Base-by-base conservation (phyloP, 768 basidiomycete genomes). In the Pisolithus orientalis region DNA sequence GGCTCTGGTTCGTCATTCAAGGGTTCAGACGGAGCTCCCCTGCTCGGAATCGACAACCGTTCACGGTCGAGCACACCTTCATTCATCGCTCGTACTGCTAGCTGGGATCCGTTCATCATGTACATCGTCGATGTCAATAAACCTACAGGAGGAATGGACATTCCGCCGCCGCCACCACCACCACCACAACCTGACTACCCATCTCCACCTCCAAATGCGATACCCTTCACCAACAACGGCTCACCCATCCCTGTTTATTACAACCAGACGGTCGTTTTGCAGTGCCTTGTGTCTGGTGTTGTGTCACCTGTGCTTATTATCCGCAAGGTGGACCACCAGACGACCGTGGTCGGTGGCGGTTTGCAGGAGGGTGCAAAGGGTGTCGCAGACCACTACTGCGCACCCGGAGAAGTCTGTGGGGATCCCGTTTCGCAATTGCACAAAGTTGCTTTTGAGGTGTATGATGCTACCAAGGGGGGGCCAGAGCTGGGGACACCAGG, bases 41-140 rank as follows among this genome's bases (percentile, higher is more conserved):
- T 94, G 51, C 80, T 90, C 78, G 91, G 90, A 17, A 77, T 91
- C 52, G 83, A 86, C 66, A 84, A 76, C 66, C 83, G 83, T 56
- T 76, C 75, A 56, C 81, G 82, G 53, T 79, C 79, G n/a, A 82
- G 78, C 39, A 87, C 84, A 6, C 90, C 87, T 44, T 94, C 87
- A 27, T 93, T 94, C 68, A 90, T 92, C 62, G 89, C 92, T 25
- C 80, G 89, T 51, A 94, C 92, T 16, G 86, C 88, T 34, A 86
- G 87, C 60, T 94, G 92, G 92, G 90, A 94, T 70, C 87, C 93
- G 0, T 97, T 96, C 71, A 84, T 97, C 62, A 90, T 97, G 80
- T 98, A 96, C 74, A 93, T 96, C 56, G 94, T 96, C 56, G 94
- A 97, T 67, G 89, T 93, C 56, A 85, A 82, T 71, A 87, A 87